A percentile compares a stretch with the other conserved stretches of the same genome.
phyloP scores from a whole-genome alignment of 352 stramenopile genomes.

The Phytophthora sp. region DNA sequence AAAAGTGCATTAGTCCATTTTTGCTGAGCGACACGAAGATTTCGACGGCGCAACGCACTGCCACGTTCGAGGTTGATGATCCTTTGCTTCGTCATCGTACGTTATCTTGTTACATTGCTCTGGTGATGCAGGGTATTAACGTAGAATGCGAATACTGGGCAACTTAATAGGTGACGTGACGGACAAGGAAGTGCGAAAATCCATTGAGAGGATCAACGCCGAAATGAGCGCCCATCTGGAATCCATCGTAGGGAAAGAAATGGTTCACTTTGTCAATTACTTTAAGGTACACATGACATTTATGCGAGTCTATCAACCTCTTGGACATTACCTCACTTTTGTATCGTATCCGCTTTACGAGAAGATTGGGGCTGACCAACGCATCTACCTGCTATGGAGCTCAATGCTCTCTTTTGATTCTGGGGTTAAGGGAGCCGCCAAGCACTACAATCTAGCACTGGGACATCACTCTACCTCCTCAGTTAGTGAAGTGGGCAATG shows the following conservation, averaged over 20 bases:
- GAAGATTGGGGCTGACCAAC: constrained; percentile 63
- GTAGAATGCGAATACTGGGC: neutral
- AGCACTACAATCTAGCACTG: constrained; percentile 49
- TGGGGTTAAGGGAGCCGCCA: constrained; percentile 47
- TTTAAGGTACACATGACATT: constrained; percentile 67
- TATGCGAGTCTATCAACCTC: neutral
- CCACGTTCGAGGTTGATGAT: constrained; percentile 67
- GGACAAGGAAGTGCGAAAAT: constrained; percentile 48
- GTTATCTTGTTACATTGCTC: neutral
- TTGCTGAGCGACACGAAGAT: constrained; percentile 46
- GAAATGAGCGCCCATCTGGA: constrained; percentile 66
- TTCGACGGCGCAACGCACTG: constrained; percentile 49
- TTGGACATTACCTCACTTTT: constrained; percentile 3
- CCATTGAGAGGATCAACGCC: constrained; percentile 61
- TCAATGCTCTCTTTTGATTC: constrained; percentile 72
- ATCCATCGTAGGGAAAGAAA: constrained; percentile 68
- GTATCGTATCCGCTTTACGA: neutral
- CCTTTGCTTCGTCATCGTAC: constrained; percentile 52
- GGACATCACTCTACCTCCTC: constrained; percentile 16
- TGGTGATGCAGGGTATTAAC: constrained; percentile 2
- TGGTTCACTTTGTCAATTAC: constrained; percentile 61
- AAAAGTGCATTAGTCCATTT: constrained; percentile 72
- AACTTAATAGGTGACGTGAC: constrained; percentile 49
- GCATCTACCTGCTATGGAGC: constrained; percentile 76
- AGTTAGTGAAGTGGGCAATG: neutral